Evolutionary conservation across 140 eudicot species (phyloP).

Genomic region (Bidens hawaiensis): DNA sequence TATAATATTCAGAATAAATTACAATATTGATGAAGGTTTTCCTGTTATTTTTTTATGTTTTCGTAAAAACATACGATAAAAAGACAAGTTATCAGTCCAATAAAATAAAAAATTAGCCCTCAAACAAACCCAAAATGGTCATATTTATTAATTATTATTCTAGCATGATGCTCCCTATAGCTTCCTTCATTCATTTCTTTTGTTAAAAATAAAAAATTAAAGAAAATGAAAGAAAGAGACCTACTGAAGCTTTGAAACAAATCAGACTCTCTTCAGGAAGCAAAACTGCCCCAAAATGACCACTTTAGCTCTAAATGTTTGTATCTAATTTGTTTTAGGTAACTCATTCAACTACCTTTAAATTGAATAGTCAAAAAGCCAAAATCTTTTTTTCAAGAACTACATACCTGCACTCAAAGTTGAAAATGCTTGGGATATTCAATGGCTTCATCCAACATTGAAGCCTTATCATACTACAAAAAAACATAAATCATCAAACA

Average conservation of each 20-base stretch:
- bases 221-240: too few relatives aligned
- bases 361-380: too few relatives aligned
- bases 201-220: slow-evolving; percentile 22
- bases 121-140: slow-evolving; percentile 17
- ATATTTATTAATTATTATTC: slow-evolving; percentile 12
- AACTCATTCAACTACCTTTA: too few relatives aligned
- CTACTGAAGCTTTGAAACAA: slow-evolving; percentile 18
- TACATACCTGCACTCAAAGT: neutral
- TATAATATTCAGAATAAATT: neutral
- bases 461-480: too few relatives aligned
- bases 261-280: slow-evolving; percentile 32
- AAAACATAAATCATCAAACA: too few relatives aligned
- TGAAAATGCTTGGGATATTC: neutral
- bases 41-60: slow-evolving; percentile 24
- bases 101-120: slow-evolving; percentile 23
- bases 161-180: slow-evolving; percentile 14
- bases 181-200: slow-evolving; percentile 2
- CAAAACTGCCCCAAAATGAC: slow-evolving; percentile 15
- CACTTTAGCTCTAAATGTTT: neutral
- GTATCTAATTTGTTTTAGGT: too few relatives aligned
- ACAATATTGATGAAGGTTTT: slow-evolving; percentile 11
- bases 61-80: slow-evolving; percentile 12
- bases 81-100: slow-evolving; percentile 14
- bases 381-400: neutral
- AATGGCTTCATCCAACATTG: neutral